Evolutionary conservation across 2,329 filamentous ascomycete species (phyloP), one percentile per base, ranked within the genome.

Genomic region (Nemania abortiva): DNA sequence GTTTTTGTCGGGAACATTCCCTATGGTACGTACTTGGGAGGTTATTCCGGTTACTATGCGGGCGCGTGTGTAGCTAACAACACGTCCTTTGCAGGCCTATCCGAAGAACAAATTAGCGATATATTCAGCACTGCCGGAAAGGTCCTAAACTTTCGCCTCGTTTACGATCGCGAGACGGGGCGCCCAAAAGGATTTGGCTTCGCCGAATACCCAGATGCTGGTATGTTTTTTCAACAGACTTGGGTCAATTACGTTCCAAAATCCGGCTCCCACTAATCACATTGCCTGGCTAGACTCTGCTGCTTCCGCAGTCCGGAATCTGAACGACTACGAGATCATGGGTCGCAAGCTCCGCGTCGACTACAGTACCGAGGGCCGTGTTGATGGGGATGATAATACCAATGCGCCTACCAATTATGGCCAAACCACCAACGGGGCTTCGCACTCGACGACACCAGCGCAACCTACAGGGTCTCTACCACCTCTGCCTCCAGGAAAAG

Each of bases 121-220:
- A 97, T 97, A 70, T 97, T 98, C 81, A 93, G 91, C 79, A 92
- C 92, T 72, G 94, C 93, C 62, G 96, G 96, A 67, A 93, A 95
- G 73, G 95, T 98, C 1, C 86, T 97, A 68, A 95, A 92, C 79
- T 98, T 98, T 80, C 90, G 95, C 61, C 87, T 98, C 57, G 95
- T 98, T 72, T 97, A 97, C 82, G 97, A 98, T 83, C 92, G 94
- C 62, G 95, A 98, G 77, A 98, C 95, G 2, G 95, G 95, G 50
- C 90, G 94, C 65, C 95, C 96, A 0, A 98, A 98, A 81, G 96
- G 96, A 20, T 99, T 97, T 79, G 96, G 96, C 42, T 99, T 98
- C 77, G 93, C 95, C 77, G 95, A 98, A 80, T 99, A 97, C 78
- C 92, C 94, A 64, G 96, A 98, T 78, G 90, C 93, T 68, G 95